Evolutionary conservation across 1,284 basidiomycete species (phyloP), one percentile per base, ranked within the genome.

Genomic region (Trametes polyzona): DNA sequence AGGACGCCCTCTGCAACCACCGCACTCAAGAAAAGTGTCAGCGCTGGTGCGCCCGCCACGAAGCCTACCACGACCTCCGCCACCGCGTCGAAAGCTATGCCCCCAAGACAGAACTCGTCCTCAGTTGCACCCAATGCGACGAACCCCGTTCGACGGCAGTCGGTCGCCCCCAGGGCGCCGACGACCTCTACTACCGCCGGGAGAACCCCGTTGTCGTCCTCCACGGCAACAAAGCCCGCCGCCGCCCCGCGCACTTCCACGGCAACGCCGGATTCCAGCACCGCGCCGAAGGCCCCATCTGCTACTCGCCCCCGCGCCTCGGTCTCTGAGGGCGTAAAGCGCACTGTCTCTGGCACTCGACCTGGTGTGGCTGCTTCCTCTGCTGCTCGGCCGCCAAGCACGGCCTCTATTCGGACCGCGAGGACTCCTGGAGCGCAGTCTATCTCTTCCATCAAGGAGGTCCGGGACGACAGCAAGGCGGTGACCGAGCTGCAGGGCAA

Each of bases 361-460:
- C 52, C 71, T 10, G 57, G 61, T 8, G 46, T 67, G 8, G 19
- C 65, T 4, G 23, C 70, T 17, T 17, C 36, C 3, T 32, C 65
- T n/a, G 21, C 61, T 2, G 66, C 55, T 35, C 57, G 67, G 21
- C 68, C 70, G 11, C 52, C 73, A 1, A 69, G 71, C 41, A 64
- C 66, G 2, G 49, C 69, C 14, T 63, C 69, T 30, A 61, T 70
- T 19, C 77, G 75, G 52, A 62, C 77, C 23, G 68, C 78, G 41
- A 78, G 83, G 32, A 71, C 80, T 14, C 62, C 73, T 14, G 74
- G 73, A 21, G 66, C 80, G 24, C 74, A 78, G 14, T 90, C 89
- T 3, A 83, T 91, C 47, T 81, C 87, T 12, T 88, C 89, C 4
- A 84, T 91, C 57, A 81, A 77, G 57, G 90, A 90, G 65, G 76